A percentile compares a stretch with the other conserved stretches of the same genome.
phyloP scores from a whole-genome alignment of 2,329 filamentous ascomycete species.

The Orbilia javanica region DNA sequence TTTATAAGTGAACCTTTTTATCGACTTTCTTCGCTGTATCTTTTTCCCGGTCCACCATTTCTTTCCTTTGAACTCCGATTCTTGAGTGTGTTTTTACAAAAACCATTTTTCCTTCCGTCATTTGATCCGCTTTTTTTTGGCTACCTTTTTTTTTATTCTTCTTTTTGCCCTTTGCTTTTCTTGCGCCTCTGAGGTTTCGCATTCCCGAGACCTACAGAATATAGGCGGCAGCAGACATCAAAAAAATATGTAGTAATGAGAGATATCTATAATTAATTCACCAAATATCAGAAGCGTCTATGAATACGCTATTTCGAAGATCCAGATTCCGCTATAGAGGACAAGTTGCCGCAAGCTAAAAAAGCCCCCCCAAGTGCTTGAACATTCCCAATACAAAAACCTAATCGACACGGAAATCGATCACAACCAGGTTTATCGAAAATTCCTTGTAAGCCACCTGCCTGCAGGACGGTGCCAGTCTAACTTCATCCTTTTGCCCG shows the following conservation, averaged over 20 bases:
- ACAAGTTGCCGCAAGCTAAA: not conserved
- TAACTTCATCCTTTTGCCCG: slow-evolving; percentile 12
- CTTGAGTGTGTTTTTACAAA: slow-evolving; percentile 59
- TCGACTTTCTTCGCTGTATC: slow-evolving; percentile 59
- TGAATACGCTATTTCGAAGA: not conserved
- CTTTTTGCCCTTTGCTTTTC: slow-evolving; percentile 11
- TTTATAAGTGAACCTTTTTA: slow-evolving; percentile 54
- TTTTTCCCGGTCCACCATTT: slow-evolving; percentile 56
- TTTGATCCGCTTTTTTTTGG: slow-evolving; percentile 9
- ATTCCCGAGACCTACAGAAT: not conserved
- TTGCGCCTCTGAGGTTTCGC: slow-evolving; percentile 7
- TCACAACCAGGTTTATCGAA: slow-evolving; percentile 9
- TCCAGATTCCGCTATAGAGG: not conserved
- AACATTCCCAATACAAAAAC: not conserved
- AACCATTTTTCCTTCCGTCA: slow-evolving; percentile 41
- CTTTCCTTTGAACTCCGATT: slow-evolving; percentile 59
- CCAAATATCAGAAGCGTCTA: slow-evolving; percentile 20
- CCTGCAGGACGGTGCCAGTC: not conserved
- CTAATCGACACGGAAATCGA: slow-evolving; percentile 5
- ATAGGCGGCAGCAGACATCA: slow-evolving; percentile 2
- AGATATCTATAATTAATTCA: slow-evolving; percentile 30
- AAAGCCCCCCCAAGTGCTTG: not conserved
- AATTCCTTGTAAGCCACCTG: slow-evolving; percentile 5
- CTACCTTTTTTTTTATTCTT: slow-evolving; percentile 17
- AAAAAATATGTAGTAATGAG: slow-evolving; percentile 40